phyloP scores from a whole-genome alignment of 2,329 filamentous ascomycete species.

The Fusarium begoniae region DNA sequence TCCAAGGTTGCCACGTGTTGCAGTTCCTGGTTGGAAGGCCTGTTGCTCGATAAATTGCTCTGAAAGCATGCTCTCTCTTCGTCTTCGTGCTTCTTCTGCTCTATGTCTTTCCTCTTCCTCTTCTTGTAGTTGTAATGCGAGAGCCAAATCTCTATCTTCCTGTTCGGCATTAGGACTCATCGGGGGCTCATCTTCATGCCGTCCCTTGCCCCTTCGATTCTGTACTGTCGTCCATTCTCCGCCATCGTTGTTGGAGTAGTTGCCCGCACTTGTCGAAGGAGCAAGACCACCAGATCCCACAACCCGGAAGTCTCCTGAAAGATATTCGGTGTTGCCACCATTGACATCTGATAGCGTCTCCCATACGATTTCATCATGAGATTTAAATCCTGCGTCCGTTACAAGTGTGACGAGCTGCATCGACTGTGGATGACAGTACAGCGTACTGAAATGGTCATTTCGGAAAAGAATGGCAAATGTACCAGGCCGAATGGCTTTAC shows the following conservation, averaged over 20 bases:
- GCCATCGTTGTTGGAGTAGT: slow-evolving; percentile 29
- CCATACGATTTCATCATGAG: slow-evolving; percentile 93
- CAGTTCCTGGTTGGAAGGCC: slow-evolving; percentile 50
- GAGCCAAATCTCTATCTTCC: slow-evolving; percentile 86
- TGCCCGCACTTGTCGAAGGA: slow-evolving; percentile 25
- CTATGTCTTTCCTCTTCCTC: slow-evolving; percentile 86
- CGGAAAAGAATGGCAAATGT: slow-evolving; percentile 91
- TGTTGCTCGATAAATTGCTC: slow-evolving; percentile 77
- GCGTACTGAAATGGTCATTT: slow-evolving; percentile 95
- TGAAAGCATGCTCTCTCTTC: slow-evolving; percentile 73
- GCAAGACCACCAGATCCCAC: slow-evolving; percentile 66
- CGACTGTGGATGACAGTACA: slow-evolving; percentile 87
- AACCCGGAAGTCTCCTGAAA: slow-evolving; percentile 87
- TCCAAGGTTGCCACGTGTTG: slow-evolving; percentile 37
- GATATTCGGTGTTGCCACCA: slow-evolving; percentile 83
- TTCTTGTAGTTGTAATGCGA: slow-evolving; percentile 92
- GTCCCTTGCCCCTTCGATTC: slow-evolving; percentile 43
- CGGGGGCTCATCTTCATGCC: slow-evolving; percentile 40
- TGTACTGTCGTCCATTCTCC: slow-evolving; percentile 67
- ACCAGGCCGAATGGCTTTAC: slow-evolving; percentile 75
- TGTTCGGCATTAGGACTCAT: slow-evolving; percentile 64
- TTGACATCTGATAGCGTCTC: slow-evolving; percentile 91
- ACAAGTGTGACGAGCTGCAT: slow-evolving; percentile 83
- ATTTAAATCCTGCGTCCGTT: slow-evolving; percentile 90
- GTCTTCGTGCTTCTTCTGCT: slow-evolving; percentile 69